A percentile compares a stretch with the other conserved stretches of the same genome.
Evolutionary conservation across 2,329 filamentous ascomycete species (phyloP).

Genomic region (Xylariaceae sp.): DNA sequence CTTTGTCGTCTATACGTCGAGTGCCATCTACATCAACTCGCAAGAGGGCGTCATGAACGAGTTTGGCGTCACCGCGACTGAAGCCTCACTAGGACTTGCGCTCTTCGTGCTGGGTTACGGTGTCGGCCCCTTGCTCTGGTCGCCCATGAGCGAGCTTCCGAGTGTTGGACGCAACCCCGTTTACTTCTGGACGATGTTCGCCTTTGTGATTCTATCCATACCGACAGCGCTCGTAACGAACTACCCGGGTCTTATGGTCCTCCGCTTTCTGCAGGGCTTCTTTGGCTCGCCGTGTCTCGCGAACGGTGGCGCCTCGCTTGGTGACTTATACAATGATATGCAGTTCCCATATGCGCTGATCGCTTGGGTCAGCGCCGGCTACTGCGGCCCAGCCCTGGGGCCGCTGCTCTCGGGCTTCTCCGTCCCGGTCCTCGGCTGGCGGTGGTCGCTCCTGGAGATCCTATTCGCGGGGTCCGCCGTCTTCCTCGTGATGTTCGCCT

Average conservation of each 20-base stretch:
- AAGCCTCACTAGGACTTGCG: conserved; percentile 41
- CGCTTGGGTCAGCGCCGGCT: conserved; percentile 60
- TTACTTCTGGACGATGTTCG: conserved; percentile 70
- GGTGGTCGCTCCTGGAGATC: conserved; percentile 70
- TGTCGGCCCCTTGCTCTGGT: conserved; percentile 68
- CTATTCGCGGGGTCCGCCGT: conserved; percentile 7
- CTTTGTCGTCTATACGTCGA: conserved; percentile 62
- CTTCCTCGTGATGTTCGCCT: conserved; percentile 53
- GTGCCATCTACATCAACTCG: conserved; percentile 57
- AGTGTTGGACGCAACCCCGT: conserved; percentile 70
- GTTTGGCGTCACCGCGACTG: conserved; percentile 58
- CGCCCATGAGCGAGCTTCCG: conserved; percentile 70
- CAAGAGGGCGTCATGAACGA: conserved; percentile 53
- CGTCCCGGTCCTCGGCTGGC: conserved; percentile 49
- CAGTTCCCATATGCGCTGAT: conserved; percentile 64
- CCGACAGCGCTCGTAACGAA: conserved; percentile 68
- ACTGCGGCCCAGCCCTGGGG: conserved; percentile 55
- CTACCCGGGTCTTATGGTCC: conserved; percentile 67
- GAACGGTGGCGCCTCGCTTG: conserved; percentile 58
- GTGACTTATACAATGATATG: conserved; percentile 60
- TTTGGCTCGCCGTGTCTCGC: conserved; percentile 70
- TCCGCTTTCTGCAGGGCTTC: conserved; percentile 70
- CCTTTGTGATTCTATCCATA: conserved; percentile 71
- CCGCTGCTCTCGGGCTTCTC: conserved; percentile 55
- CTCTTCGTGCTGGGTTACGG: conserved; percentile 69